These are phyloP conservation scores for Pseudogymnoascus sp. DNA, from an alignment of 2,329 filamentous ascomycete species.

Conservation along the genomic window DNA sequence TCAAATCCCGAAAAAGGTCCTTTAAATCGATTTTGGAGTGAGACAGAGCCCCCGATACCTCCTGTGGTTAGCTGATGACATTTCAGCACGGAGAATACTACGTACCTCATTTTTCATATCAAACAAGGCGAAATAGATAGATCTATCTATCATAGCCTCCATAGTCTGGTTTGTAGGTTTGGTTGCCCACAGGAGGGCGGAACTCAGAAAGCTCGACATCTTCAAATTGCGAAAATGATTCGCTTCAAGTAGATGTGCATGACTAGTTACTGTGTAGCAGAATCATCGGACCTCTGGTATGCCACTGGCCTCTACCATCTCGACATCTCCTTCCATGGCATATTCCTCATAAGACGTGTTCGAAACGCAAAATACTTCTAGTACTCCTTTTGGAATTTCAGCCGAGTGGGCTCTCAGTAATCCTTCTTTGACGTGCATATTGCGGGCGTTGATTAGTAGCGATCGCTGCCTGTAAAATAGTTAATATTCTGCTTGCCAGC, in stretches of 20 bases:
- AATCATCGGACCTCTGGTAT: slow-evolving; percentile 29
- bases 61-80: slow-evolving; percentile 9
- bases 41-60: slow-evolving; percentile 10
- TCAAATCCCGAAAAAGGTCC: slow-evolving; percentile 10
- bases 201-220: slow-evolving; percentile 24
- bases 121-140: slow-evolving; percentile 13
- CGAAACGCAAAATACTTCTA: slow-evolving; percentile 31
- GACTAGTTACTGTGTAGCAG: slow-evolving; percentile 28
- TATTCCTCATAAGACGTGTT: slow-evolving; percentile 30
- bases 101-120: slow-evolving; percentile 14
- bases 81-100: neutral
- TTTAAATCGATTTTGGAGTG: slow-evolving; percentile 10
- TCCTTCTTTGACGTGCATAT: slow-evolving; percentile 23
- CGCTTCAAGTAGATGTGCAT: slow-evolving; percentile 26
- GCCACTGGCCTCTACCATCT: slow-evolving; percentile 24
- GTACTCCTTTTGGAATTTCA: slow-evolving; percentile 15
- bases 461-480: slow-evolving; percentile 20
- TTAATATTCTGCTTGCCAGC: neutral
- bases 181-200: slow-evolving; percentile 23
- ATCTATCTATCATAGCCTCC: slow-evolving; percentile 10
- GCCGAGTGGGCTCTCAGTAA: slow-evolving; percentile 23
- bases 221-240: slow-evolving; percentile 25
- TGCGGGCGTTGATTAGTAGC: slow-evolving; percentile 27
- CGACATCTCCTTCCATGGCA: slow-evolving; percentile 23
- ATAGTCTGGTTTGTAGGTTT: slow-evolving; percentile 6